Percentiles rank a stretch among this genome's conserved stretches.
Evolutionary conservation across 257 asterid species (phyloP).

Genomic region (Scutellaria barbata): DNA sequence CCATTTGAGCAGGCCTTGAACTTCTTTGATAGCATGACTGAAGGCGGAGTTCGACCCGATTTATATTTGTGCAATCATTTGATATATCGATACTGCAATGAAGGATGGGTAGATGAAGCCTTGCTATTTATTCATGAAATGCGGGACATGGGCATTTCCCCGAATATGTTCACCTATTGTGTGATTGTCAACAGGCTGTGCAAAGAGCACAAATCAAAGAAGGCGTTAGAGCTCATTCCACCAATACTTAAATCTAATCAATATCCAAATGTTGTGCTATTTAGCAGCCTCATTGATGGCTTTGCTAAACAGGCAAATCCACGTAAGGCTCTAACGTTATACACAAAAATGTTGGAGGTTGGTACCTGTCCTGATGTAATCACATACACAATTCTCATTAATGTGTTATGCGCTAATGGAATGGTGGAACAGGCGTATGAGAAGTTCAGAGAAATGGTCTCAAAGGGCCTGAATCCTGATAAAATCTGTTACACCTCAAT

Average conservation of each 20-base stretch:
- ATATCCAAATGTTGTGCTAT: slow-evolving; percentile 14
- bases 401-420: slow-evolving; percentile 2
- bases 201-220: slow-evolving; percentile 47
- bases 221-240: slow-evolving; percentile 60
- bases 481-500: no score
- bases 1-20: slow-evolving; percentile 44
- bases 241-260: slow-evolving; percentile 53
- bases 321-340: slow-evolving; percentile 48
- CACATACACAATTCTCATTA: slow-evolving; percentile 53
- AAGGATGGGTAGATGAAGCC: no score
- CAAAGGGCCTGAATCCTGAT: no score
- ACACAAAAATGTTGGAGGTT: slow-evolving; percentile 49
- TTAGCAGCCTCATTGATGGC: slow-evolving; percentile 56
- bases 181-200: slow-evolving; percentile 48
- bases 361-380: slow-evolving; percentile 56
- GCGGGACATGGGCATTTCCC: slow-evolving; percentile 33
- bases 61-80: slow-evolving; percentile 44
- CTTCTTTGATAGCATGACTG: slow-evolving; percentile 40
- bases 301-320: slow-evolving; percentile 52
- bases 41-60: slow-evolving; percentile 39
- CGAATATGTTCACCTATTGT: slow-evolving; percentile 47
- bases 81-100: neutral
- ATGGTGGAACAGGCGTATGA: no score
- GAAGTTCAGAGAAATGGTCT: no score
- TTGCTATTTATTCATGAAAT: no score